Percentiles rank a stretch among this genome's conserved stretches.
These are phyloP conservation scores for Achlya hypogyna DNA, from an alignment of 352 stramenopile species.

Conservation along the genomic window DNA sequence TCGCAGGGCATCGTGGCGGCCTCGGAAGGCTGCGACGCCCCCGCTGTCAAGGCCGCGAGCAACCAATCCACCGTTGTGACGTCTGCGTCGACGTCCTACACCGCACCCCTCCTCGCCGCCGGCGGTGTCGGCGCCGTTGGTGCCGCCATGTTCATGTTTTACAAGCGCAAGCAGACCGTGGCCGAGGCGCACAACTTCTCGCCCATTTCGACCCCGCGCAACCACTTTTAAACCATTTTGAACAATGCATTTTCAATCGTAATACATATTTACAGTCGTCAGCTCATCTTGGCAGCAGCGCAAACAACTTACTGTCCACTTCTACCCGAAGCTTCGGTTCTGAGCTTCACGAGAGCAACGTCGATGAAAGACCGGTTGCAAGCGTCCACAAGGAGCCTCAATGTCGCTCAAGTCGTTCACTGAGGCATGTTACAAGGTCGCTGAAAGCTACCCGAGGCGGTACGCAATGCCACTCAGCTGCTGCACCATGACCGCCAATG, in stretches of 20 bases:
- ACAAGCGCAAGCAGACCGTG: background rate
- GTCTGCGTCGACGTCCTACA: background rate
- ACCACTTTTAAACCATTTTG: background rate
- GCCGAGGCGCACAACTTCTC: background rate
- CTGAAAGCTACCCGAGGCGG: too few species aligned
- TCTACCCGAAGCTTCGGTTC: too few species aligned
- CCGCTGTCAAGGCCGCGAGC: background rate
- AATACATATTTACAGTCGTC: too few species aligned
- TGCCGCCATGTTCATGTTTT: background rate
- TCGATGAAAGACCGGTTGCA: too few species aligned
- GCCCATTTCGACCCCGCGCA: background rate
- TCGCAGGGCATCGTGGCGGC: constrained; percentile 1
- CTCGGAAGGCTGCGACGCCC: background rate
- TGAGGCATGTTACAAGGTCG: too few species aligned
- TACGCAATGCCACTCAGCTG: too few species aligned
- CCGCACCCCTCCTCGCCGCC: background rate
- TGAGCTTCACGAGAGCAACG: too few species aligned
- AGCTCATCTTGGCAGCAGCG: too few species aligned
- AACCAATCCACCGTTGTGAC: background rate
- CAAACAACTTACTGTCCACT: too few species aligned
- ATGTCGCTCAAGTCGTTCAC: too few species aligned
- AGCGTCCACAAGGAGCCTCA: too few species aligned
- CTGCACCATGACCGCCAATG: too few species aligned
- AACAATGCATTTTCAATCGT: background rate
- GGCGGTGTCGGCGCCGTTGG: background rate